Conservation (phyloP, 257 asterid genomes). For the Leptodermis oblonga region DNA sequence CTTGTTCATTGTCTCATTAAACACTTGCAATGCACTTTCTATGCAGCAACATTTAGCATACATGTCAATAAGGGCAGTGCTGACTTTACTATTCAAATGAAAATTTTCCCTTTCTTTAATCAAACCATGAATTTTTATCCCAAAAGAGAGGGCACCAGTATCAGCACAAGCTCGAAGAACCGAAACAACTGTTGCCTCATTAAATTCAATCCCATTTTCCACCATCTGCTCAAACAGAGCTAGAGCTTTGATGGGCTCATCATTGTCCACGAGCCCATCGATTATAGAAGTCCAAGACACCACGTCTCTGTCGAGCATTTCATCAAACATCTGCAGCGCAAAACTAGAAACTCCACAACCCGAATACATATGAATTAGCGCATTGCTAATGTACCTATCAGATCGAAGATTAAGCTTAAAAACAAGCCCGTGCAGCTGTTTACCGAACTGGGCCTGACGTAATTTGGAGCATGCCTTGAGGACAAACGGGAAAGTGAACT, state of each 20-base stretch:
- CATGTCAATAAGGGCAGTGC: slow-evolving; percentile 27
- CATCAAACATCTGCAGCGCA: slow-evolving; percentile 24
- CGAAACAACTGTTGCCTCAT: slow-evolving; percentile 24
- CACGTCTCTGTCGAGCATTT: slow-evolving; percentile 31
- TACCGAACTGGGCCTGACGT: slow-evolving; percentile 14
- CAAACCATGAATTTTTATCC: slow-evolving; percentile 17
- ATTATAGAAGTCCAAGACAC: slow-evolving; percentile 33
- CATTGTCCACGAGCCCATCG: slow-evolving; percentile 28
- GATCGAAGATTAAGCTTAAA: slow-evolving; percentile 13
- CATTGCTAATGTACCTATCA: slow-evolving; percentile 21
- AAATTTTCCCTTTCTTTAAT: slow-evolving; percentile 11
- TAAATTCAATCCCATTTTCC: slow-evolving; percentile 13
- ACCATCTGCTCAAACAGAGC: slow-evolving; percentile 24
- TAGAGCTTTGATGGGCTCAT: slow-evolving; percentile 27
- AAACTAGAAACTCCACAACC: slow-evolving; percentile 11
- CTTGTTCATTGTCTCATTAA: slow-evolving; percentile 17
- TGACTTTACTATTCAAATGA: slow-evolving; percentile 16
- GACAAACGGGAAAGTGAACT: slow-evolving; percentile 30
- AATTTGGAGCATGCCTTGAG: slow-evolving; percentile 26
- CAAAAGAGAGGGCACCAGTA: slow-evolving; percentile 20
- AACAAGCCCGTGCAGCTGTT: slow-evolving; percentile 23
- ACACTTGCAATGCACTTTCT: slow-evolving; percentile 16
- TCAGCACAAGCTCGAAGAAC: slow-evolving; percentile 31
- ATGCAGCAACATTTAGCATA: slow-evolving; percentile 22
- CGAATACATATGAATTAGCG: slow-evolving; percentile 25